Evolutionary conservation across 805 yeast species (phyloP), one percentile per base, ranked within the genome.

Genomic region (Cyberlindnera suaveolens): DNA sequence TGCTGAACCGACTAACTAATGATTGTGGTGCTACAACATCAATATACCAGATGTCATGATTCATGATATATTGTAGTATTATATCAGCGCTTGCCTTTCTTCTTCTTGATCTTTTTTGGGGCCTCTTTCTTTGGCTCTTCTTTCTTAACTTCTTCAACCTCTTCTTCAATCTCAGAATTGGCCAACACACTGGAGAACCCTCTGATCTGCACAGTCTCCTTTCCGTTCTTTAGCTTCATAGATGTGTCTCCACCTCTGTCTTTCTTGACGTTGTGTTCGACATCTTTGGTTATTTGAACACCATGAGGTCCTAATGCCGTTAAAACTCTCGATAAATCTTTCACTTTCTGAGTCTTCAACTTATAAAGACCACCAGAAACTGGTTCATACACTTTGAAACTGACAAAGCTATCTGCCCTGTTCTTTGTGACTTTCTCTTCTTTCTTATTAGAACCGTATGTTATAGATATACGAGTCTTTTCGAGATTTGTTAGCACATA

Each of bases 231-330:
- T 11, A 16, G 36, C 34, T 36, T 31, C 36, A 26, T 35, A 11
- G 30, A 13, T 11, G 39, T 20, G 10, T 9, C 20, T 6, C 29
- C 27, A 13, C 17, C 27, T 7, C 37, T 31, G 23, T 27, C 30
- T 14, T 32, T 32, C 15, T 15, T n/a, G 32, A 27, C 6, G 31
- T 37, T 20, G 20, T 3, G 20, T 18, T 39, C 34, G 10, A 18
- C 30, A 6, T 36, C 32, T 30, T 44, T 41, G 26, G 48, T 34
- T 31, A 50, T 37, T 27, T 50, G 54, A 39, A 79, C 80, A 2
- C 79, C 78, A 41, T 69, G 66, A 3, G 88, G 87, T 0, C 95
- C 95, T 38, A 87, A 58, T 9, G 84, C 82, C n/a, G 84, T 75
- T 57, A 85, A 63, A 15, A 87, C 57, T 54, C 87, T 74, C 19